These are phyloP conservation scores for Rachicladosporium sp. DNA, from an alignment of 2,329 filamentous ascomycete genomes.

Conservation along the genomic window DNA sequence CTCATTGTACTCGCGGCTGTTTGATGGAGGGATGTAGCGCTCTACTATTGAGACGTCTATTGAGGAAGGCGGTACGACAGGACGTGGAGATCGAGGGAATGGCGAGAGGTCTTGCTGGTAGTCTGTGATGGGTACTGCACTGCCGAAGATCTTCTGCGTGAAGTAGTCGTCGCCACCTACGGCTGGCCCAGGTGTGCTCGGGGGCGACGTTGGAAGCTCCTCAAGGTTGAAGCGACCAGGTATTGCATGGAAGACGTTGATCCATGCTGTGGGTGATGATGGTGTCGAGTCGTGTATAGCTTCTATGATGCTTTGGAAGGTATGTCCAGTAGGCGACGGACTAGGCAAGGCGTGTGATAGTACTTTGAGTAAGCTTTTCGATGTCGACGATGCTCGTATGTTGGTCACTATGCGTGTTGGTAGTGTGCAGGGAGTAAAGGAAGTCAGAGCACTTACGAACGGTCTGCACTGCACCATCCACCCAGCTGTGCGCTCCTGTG, in stretches of 20 bases:
- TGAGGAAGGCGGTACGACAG: slow-evolving; percentile 47
- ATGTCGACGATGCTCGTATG: slow-evolving; percentile 20
- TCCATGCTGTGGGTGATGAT: slow-evolving; percentile 42
- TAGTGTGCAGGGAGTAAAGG: neutral
- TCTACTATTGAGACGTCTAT: slow-evolving; percentile 51
- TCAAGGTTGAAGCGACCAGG: slow-evolving; percentile 49
- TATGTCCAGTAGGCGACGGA: slow-evolving; percentile 36
- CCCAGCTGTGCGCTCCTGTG: slow-evolving; percentile 11
- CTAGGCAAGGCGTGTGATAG: slow-evolving; percentile 50
- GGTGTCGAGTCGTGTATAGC: slow-evolving; percentile 42
- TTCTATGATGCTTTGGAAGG: slow-evolving; percentile 44
- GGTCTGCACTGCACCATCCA: slow-evolving; percentile 16
- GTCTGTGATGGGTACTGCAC: slow-evolving; percentile 46
- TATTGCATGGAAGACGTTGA: slow-evolving; percentile 53
- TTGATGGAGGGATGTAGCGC: slow-evolving; percentile 53
- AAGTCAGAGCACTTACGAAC: slow-evolving; percentile 15
- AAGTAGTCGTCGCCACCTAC: slow-evolving; percentile 49
- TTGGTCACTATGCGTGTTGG: slow-evolving; percentile 25
- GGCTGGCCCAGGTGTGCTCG: slow-evolving; percentile 42
- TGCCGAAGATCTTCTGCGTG: slow-evolving; percentile 48
- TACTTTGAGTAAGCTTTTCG: slow-evolving; percentile 37
- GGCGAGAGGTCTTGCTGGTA: slow-evolving; percentile 43
- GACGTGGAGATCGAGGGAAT: slow-evolving; percentile 40
- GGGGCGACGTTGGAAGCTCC: slow-evolving; percentile 51
- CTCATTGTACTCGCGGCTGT: slow-evolving; percentile 44